Evolutionary conservation across 139 green algal genomes (phyloP).

Genomic region (Auxenochlorella pyrenoidosa): DNA sequence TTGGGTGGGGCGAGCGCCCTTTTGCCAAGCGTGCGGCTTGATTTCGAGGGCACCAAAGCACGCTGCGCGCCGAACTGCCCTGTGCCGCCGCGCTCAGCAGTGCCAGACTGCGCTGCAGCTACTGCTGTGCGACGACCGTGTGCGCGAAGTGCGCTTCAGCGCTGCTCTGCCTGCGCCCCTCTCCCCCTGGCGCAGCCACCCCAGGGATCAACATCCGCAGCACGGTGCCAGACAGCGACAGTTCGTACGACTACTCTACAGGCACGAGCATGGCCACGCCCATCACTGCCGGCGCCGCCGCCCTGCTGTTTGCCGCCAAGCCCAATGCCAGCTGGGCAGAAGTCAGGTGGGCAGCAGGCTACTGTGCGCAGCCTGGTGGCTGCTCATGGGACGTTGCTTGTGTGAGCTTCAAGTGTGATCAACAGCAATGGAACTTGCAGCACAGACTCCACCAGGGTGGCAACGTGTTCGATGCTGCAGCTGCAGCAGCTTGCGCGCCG

Average conservation of each 20-base stretch:
- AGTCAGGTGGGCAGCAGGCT: background rate
- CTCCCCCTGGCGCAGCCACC: background rate
- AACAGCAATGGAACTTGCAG: too few species aligned
- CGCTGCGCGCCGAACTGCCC: background rate
- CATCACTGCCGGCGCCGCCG: background rate
- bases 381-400: too few species aligned
- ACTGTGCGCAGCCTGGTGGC: background rate
- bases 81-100: background rate
- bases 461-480: background rate
- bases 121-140: too few species aligned
- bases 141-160: background rate
- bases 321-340: background rate
- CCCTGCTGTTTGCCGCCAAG: background rate
- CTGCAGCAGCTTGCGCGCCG: background rate
- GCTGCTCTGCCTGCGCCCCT: too few species aligned
- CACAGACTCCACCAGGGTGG: too few species aligned
- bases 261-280: slow-evolving; percentile 2
- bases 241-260: background rate
- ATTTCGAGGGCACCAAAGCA: too few species aligned
- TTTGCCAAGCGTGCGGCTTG: too few species aligned
- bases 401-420: too few species aligned
- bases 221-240: background rate
- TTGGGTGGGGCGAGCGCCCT: too few species aligned
- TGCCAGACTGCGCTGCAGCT: background rate
- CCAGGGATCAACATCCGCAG: background rate